Conservation (phyloP, 2,329 filamentous ascomycete species). For the Tolypocladium inflatum region DNA sequence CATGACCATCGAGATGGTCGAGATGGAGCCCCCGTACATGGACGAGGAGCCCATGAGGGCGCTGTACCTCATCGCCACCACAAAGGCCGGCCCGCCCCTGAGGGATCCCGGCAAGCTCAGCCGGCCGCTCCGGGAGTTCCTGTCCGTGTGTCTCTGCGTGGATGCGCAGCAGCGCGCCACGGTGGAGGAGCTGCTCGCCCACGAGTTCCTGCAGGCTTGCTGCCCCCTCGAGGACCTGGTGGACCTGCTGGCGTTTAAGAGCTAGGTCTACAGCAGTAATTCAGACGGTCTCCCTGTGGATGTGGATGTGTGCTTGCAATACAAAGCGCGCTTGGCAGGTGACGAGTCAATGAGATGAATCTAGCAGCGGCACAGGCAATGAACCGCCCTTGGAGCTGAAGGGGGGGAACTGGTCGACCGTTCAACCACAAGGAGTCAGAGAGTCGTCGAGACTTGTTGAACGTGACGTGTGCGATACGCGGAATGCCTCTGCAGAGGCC, state of each 20-base stretch:
- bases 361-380: no score
- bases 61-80: conserved; percentile 93
- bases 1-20: conserved; percentile 99
- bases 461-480: no score
- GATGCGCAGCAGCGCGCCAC: conserved; percentile 92
- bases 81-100: conserved; percentile 77
- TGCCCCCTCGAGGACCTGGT: conserved; percentile 76
- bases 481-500: no score
- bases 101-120: conserved; percentile 98
- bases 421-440: not conserved
- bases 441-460: no score
- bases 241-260: conserved; percentile 82
- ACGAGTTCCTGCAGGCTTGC: conserved; percentile 90
- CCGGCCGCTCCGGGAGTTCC: conserved; percentile 94
- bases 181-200: conserved; percentile 76
- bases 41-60: conserved; percentile 98
- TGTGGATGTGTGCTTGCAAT: no score
- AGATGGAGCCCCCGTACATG: conserved; percentile 93
- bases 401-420: not conserved
- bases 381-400: no score
- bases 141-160: conserved; percentile 92
- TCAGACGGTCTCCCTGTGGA: not conserved
- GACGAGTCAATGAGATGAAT: no score
- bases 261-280: not conserved
- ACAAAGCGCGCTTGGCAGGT: no score